These are phyloP conservation scores for Cordyceps farinosa DNA, from an alignment of 2,329 filamentous ascomycete genomes.

Conservation along the genomic window DNA sequence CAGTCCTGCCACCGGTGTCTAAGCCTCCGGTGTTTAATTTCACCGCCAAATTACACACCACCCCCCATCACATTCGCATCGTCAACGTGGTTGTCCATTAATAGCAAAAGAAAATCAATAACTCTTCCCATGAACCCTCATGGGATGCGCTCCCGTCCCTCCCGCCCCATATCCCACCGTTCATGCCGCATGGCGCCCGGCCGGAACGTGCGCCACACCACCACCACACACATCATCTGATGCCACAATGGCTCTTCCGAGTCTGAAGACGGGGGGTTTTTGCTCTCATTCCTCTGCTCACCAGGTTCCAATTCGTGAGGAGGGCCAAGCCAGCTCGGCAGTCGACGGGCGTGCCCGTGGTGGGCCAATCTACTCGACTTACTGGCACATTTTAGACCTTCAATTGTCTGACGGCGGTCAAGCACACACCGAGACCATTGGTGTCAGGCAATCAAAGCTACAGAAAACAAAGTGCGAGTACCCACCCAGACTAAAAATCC, in stretches of 20 bases:
- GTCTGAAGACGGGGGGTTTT: no score
- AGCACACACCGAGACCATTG: neutral
- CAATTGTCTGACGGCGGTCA: neutral
- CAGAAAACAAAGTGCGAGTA: neutral
- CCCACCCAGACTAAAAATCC: neutral
- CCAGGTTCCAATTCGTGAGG: neutral
- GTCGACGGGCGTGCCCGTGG: neutral
- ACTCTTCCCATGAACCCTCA: neutral
- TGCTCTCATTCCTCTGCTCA: neutral
- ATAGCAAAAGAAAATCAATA: neutral
- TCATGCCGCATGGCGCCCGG: slow-evolving; percentile 13
- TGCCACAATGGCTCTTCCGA: neutral
- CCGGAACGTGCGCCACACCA: slow-evolving; percentile 10
- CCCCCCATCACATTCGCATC: neutral
- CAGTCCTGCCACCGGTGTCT: neutral
- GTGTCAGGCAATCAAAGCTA: neutral
- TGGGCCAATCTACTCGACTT: neutral
- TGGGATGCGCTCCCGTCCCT: slow-evolving; percentile 13
- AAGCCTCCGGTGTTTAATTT: slow-evolving; percentile 1
- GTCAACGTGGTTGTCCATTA: neutral
- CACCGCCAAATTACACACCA: neutral
- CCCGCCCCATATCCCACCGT: slow-evolving; percentile 14
- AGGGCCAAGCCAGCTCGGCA: neutral
- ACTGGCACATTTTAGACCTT: neutral
- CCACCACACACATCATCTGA: slow-evolving; percentile 5